Base-by-base conservation (phyloP, 352 stramenopile genomes). In the Pythium biforme region DNA sequence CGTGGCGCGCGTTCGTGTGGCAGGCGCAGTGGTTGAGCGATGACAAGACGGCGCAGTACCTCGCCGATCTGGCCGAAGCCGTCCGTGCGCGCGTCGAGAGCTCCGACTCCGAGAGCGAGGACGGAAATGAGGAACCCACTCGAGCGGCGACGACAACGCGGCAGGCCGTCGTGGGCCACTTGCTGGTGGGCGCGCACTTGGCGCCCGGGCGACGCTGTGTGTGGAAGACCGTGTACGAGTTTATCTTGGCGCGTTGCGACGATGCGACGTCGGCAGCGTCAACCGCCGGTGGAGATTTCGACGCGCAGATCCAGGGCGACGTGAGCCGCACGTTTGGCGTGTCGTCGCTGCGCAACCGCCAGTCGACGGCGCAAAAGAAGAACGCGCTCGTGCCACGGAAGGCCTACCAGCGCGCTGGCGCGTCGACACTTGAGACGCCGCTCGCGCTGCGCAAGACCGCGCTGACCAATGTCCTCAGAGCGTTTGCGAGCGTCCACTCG, bases 241-340 rank as follows among this genome's bases (percentile, higher is more conserved):
- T 89, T 29, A 80, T 89, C 22, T 66, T 76, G 22, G 62, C 64
- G 1, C 73, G 72, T 6, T 90, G 81, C 45, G 70, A 78, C 20
- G 62, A 66, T 0, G 49, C 53, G 48, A 17, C 34, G 34, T 19
- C 34, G 12, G 15, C 6, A 9, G 34, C 29, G 29, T 33, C 29
- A n/a, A n/a, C n/a, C n/a, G n/a, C n/a, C 14, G 34, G 34, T 40
- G 34, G 51, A 14, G 83, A 92, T 45, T 67, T 73, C 25, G 74
- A 81, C 29, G 71, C 83, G 57, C 83, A 90, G 69, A 92, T 92
- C 50, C 66, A 72, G 22, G 62, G 76, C 19, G 83, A 92, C 55
- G 79, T 90, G n/a, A 64, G 75, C 39, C 72, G 83, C 7, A 90
- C 81, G 27, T 92, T 90, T 57, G 83, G 83, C 2, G 66, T 81